A percentile compares a stretch with the other conserved stretches of the same genome.
phyloP scores from a whole-genome alignment of 2,329 filamentous ascomycete species.

The Venturia carpophila region DNA sequence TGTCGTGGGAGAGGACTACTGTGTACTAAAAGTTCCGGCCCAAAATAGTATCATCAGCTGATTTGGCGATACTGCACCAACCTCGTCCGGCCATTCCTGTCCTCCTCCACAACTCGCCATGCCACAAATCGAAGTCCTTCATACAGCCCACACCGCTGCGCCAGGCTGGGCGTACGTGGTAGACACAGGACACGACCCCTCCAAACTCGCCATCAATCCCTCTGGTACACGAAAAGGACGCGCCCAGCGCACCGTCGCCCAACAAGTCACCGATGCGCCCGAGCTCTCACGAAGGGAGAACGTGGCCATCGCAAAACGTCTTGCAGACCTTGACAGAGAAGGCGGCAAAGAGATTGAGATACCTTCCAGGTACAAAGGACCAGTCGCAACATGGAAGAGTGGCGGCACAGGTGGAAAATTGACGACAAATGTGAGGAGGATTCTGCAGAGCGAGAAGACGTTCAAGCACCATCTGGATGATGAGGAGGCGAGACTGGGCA shows the following conservation, averaged over 20 bases:
- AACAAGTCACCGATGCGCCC: slow-evolving; percentile 23
- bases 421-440: slow-evolving; percentile 65
- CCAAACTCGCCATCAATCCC: slow-evolving; percentile 45
- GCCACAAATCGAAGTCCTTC: slow-evolving; percentile 75
- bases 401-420: slow-evolving; percentile 43
- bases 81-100: not conserved
- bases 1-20: not conserved
- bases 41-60: not conserved
- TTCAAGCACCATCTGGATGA: slow-evolving; percentile 78
- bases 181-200: slow-evolving; percentile 55
- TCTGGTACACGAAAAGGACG: slow-evolving; percentile 36
- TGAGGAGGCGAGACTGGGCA: slow-evolving; percentile 50
- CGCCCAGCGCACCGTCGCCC: slow-evolving; percentile 30
- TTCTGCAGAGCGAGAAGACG: slow-evolving; percentile 72
- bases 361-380: slow-evolving; percentile 30
- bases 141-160: slow-evolving; percentile 58
- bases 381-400: slow-evolving; percentile 5
- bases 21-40: not conserved
- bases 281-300: slow-evolving; percentile 68
- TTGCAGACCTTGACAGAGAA: slow-evolving; percentile 76
- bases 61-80: not conserved
- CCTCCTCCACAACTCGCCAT: slow-evolving; percentile 32
- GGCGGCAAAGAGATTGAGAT: slow-evolving; percentile 56
- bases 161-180: slow-evolving; percentile 92
- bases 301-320: slow-evolving; percentile 69